A percentile compares a stretch with the other conserved stretches of the same genome.
Conservation (phyloP, 805 yeast species). For the Spathaspora boniae region DNA sequence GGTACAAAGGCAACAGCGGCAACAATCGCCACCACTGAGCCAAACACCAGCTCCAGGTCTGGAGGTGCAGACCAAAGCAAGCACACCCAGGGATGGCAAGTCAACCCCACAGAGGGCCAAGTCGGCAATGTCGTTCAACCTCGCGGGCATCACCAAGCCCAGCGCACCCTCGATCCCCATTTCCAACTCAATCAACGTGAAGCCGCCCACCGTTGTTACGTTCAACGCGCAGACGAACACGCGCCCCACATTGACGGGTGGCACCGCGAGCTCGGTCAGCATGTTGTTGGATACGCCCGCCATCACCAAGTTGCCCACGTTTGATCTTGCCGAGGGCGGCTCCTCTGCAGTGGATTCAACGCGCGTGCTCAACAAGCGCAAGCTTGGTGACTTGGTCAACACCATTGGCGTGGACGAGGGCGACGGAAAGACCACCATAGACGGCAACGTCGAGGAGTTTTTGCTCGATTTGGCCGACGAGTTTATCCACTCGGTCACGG, state of each 20-base stretch:
- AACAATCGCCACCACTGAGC: conserved; percentile 11
- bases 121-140: conserved; percentile 22
- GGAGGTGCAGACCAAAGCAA: conserved; percentile 1
- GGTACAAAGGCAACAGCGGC: conserved; percentile 7
- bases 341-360: conserved; percentile 26
- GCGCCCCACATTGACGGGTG: conserved; percentile 83
- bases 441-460: conserved; percentile 93
- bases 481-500: conserved; percentile 84
- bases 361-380: conserved; percentile 83
- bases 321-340: conserved; percentile 51
- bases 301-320: conserved; percentile 68
- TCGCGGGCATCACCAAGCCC: conserved; percentile 45
- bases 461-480: conserved; percentile 93
- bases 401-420: conserved; percentile 84
- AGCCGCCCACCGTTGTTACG: conserved; percentile 61
- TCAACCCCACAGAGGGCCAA: conserved; percentile 8
- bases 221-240: conserved; percentile 50
- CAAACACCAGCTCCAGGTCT: conserved; percentile 6
- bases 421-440: conserved; percentile 84
- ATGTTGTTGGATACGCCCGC: conserved; percentile 70
- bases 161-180: conserved; percentile 68
- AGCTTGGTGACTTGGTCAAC: conserved; percentile 80
- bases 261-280: conserved; percentile 71
- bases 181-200: conserved; percentile 63
- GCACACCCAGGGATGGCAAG: conserved; percentile 5